A percentile compares a stretch with the other conserved stretches of the same genome.
Conservation (phyloP, 1,139 yeast species). For the Kodamaea sp. region DNA sequence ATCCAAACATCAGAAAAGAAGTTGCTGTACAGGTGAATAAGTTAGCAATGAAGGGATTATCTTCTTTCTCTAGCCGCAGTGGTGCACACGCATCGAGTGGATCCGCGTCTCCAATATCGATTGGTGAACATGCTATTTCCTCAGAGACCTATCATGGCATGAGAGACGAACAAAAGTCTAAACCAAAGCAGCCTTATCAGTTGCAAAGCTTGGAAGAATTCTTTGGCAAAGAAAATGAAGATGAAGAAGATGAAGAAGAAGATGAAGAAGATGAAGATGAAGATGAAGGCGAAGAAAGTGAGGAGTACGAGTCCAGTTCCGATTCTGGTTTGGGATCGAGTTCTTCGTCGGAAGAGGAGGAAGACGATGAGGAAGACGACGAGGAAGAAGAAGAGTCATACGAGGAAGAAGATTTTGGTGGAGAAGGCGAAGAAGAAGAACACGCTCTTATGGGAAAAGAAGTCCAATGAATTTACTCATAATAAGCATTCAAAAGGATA, state of each 20-base stretch:
- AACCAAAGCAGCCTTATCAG: constrained; percentile 39
- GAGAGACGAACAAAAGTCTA: constrained; percentile 2
- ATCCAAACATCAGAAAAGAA: constrained; percentile 36
- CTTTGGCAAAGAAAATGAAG: constrained; percentile 54
- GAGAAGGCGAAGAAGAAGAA: background rate
- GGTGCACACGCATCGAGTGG: constrained; percentile 8
- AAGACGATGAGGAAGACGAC: constrained; percentile 24
- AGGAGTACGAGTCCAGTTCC: constrained; percentile 9
- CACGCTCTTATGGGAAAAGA: background rate
- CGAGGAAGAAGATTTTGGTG: constrained; percentile 1
- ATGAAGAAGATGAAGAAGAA: constrained; percentile 20
- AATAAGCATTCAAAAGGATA: too few species aligned
- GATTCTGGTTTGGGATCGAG: too few species aligned
- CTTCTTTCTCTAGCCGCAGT: constrained; percentile 7
- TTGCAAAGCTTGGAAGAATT: constrained; percentile 84
- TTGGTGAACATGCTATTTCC: constrained; percentile 24
- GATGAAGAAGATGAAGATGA: constrained; percentile 25
- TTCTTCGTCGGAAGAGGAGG: constrained; percentile 15
- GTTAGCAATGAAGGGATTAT: constrained; percentile 15
- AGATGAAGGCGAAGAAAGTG: constrained; percentile 24
- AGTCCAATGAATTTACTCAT: too few species aligned
- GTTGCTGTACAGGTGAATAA: constrained; percentile 25
- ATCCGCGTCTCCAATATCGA: constrained; percentile 21
- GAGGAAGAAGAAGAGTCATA: constrained; percentile 16
- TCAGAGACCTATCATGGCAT: constrained; percentile 18